A percentile compares a stretch with the other conserved stretches of the same genome.
Evolutionary conservation across 495 filamentous ascomycete genomes (phyloP).

Genomic region (Penicillium flavigenum): DNA sequence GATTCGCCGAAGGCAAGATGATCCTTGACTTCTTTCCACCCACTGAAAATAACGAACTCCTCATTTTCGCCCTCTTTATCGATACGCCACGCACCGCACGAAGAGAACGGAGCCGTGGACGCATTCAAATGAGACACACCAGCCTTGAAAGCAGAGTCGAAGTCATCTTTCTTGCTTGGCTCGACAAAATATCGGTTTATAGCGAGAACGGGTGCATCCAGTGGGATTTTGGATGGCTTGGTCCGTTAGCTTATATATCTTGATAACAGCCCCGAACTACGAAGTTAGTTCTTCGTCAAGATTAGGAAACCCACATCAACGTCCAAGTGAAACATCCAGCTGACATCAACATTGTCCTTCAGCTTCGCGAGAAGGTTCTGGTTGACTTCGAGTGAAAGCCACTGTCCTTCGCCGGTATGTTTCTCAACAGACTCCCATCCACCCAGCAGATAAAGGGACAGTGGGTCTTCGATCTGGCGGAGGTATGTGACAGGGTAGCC

Average conservation of each 20-base stretch:
- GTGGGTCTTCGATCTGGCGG: conserved; percentile 49
- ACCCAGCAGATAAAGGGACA: conserved; percentile 47
- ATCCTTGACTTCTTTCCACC: conserved; percentile 11
- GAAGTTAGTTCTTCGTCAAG: neutral
- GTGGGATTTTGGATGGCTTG: conserved; percentile 25
- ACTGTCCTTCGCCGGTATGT: conserved; percentile 41
- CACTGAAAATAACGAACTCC: conserved; percentile 7
- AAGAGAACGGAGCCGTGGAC: conserved; percentile 27
- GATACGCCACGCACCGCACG: conserved; percentile 7
- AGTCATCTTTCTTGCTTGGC: conserved; percentile 37
- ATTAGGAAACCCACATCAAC: conserved; percentile 17
- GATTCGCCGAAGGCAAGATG: conserved; percentile 43
- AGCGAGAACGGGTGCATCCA: conserved; percentile 44
- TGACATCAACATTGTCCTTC: conserved; percentile 41
- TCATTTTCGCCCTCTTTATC: conserved; percentile 4
- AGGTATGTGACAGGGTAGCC: conserved; percentile 34
- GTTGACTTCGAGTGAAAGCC: conserved; percentile 39
- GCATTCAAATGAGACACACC: conserved; percentile 33
- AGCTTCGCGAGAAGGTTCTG: conserved; percentile 44
- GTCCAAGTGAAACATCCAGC: conserved; percentile 40
- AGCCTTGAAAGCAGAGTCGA: conserved; percentile 35
- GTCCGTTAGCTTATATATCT: neutral
- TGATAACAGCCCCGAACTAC: neutral
- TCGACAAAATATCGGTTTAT: conserved; percentile 47
- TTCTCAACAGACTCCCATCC: conserved; percentile 49